Percentiles rank a stretch among this genome's conserved stretches.
Conservation (phyloP, 2,329 filamentous ascomycete species). For the Fusarium pseudoanthophilum region DNA sequence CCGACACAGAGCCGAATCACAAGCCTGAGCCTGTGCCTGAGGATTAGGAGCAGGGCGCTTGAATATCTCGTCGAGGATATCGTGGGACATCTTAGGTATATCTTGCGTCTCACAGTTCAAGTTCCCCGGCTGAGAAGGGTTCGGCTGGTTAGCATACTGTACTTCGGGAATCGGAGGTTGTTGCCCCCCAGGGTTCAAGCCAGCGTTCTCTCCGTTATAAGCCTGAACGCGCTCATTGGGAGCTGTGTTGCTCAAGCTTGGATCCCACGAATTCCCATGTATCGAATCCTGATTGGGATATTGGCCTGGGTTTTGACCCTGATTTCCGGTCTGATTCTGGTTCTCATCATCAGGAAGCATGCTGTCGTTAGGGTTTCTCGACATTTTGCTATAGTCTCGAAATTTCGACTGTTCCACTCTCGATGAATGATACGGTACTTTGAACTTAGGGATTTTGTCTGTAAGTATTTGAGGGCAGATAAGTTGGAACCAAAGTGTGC, state of each 20-base stretch:
- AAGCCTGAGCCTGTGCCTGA: neutral
- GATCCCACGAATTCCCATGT: neutral
- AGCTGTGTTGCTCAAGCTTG: neutral
- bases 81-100: too few relatives aligned
- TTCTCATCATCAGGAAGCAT: neutral
- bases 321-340: neutral
- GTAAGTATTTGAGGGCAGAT: neutral
- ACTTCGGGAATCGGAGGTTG: neutral
- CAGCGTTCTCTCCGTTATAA: neutral
- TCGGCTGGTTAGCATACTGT: neutral
- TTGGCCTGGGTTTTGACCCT: neutral
- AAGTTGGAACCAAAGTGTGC: neutral
- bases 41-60: neutral
- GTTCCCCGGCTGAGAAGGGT: neutral
- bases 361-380: neutral
- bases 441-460: neutral
- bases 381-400: neutral
- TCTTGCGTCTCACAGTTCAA: too few relatives aligned
- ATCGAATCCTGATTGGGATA: neutral
- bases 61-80: neutral
- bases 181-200: neutral
- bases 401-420: neutral
- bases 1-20: neutral
- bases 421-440: neutral
- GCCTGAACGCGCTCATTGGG: too few relatives aligned